Evolutionary conservation across 306 rosid species (phyloP).

Genomic region (Casuarina glauca): DNA sequence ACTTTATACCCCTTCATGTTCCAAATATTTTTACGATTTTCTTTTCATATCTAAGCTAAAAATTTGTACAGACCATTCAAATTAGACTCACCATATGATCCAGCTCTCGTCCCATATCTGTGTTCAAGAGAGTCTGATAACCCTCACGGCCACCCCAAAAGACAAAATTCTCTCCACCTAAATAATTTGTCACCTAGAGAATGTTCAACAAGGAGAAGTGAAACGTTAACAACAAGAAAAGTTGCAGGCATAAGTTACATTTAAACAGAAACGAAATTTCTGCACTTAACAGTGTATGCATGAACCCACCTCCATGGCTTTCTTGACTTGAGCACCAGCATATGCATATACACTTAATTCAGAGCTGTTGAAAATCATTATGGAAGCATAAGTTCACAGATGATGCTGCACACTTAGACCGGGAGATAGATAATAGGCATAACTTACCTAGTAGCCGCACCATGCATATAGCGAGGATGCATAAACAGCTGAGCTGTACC

Average conservation of each 20-base stretch:
- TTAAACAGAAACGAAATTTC: background rate
- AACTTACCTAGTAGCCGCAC: conserved; percentile 89
- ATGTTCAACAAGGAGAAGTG: conserved; percentile 28
- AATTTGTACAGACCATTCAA: background rate
- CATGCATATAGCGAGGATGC: conserved; percentile 99
- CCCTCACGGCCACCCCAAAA: conserved; percentile 99
- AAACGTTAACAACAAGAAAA: conserved; percentile 3
- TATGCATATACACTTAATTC: conserved; percentile 79
- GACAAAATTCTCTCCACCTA: conserved; percentile 95
- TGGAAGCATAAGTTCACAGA: conserved; percentile 26
- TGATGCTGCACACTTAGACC: background rate
- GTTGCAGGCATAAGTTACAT: background rate
- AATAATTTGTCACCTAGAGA: conserved; percentile 78
- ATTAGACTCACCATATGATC: conserved; percentile 70
- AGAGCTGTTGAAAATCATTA: conserved; percentile 56
- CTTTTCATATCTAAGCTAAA: background rate
- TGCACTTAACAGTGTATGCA: background rate
- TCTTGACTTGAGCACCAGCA: conserved; percentile 99
- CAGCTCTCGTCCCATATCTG: conserved; percentile 95
- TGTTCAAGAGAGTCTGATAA: conserved; percentile 87
- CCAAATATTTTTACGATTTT: too few species aligned
- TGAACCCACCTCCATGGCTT: conserved; percentile 81
- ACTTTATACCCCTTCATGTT: too few species aligned
- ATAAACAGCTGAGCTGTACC: conserved; percentile 91
- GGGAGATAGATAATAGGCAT: background rate